These are phyloP conservation scores for Aspergillus persii DNA, from an alignment of 2,329 filamentous ascomycete genomes.

Conservation along the genomic window DNA sequence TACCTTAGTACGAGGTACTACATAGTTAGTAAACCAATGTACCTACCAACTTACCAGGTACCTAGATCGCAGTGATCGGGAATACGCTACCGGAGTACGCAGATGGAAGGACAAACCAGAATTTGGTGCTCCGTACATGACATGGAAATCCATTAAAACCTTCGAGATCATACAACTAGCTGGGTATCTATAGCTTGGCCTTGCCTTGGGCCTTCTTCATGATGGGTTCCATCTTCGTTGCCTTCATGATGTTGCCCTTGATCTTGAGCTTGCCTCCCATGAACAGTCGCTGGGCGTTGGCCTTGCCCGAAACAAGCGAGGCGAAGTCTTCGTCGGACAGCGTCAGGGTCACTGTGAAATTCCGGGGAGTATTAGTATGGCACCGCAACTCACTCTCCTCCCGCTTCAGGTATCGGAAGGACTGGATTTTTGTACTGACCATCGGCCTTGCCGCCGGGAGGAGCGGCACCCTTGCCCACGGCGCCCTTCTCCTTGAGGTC, in stretches of 20 bases:
- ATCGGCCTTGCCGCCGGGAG: conserved; percentile 72
- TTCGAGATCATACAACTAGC: conserved; percentile 7
- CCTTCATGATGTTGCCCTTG: conserved; percentile 97
- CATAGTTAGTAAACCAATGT: too few relatives aligned
- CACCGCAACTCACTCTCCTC: background rate
- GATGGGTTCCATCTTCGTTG: conserved; percentile 92
- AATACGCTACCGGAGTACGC: too few relatives aligned
- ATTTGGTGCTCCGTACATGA: background rate
- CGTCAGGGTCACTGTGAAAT: conserved; percentile 69
- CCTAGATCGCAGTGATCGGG: background rate
- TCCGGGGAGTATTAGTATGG: background rate
- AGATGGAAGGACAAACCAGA: background rate
- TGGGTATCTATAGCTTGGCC: conserved; percentile 70
- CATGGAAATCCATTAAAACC: background rate
- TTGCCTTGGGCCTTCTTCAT: conserved; percentile 82
- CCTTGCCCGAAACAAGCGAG: conserved; percentile 79
- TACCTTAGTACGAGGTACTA: too few relatives aligned
- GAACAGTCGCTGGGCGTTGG: conserved; percentile 91
- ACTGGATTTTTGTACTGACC: conserved; percentile 53
- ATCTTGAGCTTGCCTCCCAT: conserved; percentile 99
- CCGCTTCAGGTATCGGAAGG: background rate
- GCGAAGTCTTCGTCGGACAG: conserved; percentile 85
- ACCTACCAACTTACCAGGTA: too few relatives aligned
- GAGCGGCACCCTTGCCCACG: conserved; percentile 71
- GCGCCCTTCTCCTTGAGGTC: conserved; percentile 88